Base-by-base conservation (phyloP, 768 basidiomycete species). In the Termitomyces sp. region DNA sequence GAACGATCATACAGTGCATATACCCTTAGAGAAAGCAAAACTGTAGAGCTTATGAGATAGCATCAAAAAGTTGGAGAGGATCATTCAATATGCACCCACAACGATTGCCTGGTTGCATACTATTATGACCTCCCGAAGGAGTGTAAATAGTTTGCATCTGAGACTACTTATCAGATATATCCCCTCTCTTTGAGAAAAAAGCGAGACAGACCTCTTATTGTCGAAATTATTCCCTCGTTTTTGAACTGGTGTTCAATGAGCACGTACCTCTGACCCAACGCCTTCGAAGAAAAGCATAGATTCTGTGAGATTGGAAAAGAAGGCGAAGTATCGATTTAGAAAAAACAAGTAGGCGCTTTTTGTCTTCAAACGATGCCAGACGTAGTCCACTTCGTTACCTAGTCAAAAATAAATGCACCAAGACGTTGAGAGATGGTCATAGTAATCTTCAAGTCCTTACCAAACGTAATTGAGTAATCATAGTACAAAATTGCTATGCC, bases 301-400 rank as follows among this genome's bases (percentile, higher is more conserved):
- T 30, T 50, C 28, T 6, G 18, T 20, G 18, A 50, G 54, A 30
- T 54, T 55, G 16, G 46, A 47, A 13, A 57, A 32, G 12, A 58
- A 30, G 10, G 54, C 40, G 28, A 51, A 58, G 28, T 61, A 61
- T 6, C 60, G 53, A 14, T 54, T 50, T 2, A 54, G 33, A 28
- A 58, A 55, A 20, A 58, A 61, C 30, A 58, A 16, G 35, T 44
- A 55, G 4, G 48, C 32, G 42, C 48, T 61, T 18, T 53, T 48
- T 24, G 49, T 49, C 51, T 55, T 58, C 22, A 45, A 36, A 18
- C 57, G 48, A 13, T 20, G 47, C 60, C 60, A 61, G 22, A 61
- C n/a, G 38, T 55, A 58, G 10, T 61, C 48, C 14, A 58, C 53
- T 24, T 61, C 60, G 18, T 55, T 33, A 18, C 43, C 60, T 61